Conservation (phyloP, 139 green algal species). For the Coelastrella sp. region DNA sequence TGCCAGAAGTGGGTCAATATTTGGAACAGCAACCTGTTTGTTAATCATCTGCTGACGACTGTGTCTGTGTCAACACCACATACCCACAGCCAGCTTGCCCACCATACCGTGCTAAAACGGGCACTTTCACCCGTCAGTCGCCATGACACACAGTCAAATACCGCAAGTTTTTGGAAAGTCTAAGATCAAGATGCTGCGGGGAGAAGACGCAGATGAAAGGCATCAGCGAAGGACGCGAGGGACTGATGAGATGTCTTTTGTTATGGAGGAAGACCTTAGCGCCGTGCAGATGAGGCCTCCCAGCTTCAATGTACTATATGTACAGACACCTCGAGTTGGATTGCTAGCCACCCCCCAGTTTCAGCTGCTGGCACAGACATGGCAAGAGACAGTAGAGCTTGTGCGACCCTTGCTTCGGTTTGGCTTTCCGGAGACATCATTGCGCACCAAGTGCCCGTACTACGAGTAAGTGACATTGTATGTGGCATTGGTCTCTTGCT, state of each 20-base stretch:
- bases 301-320: constrained; percentile 63
- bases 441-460: constrained; percentile 55
- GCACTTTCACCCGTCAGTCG: no score
- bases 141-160: constrained; percentile 16
- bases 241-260: constrained; percentile 19
- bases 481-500: no score
- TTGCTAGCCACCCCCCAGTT: constrained; percentile 46
- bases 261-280: constrained; percentile 18
- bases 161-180: constrained; percentile 17
- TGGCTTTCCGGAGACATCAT: constrained; percentile 55
- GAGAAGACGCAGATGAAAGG: constrained; percentile 5
- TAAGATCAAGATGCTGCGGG: constrained; percentile 28
- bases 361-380: constrained; percentile 37
- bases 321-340: constrained; percentile 40
- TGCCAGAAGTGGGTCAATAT: no score
- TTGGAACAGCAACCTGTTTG: no score
- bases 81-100: no score
- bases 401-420: constrained; percentile 51
- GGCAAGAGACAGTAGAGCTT: constrained; percentile 54
- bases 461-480: constrained; percentile 50
- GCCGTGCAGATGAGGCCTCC: constrained; percentile 19
- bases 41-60: no score
- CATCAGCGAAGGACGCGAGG: not conserved
- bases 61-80: no score
- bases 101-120: no score